These are phyloP conservation scores for Zygoascus bituminiphila DNA, from an alignment of 805 yeast species.

Conservation along the genomic window DNA sequence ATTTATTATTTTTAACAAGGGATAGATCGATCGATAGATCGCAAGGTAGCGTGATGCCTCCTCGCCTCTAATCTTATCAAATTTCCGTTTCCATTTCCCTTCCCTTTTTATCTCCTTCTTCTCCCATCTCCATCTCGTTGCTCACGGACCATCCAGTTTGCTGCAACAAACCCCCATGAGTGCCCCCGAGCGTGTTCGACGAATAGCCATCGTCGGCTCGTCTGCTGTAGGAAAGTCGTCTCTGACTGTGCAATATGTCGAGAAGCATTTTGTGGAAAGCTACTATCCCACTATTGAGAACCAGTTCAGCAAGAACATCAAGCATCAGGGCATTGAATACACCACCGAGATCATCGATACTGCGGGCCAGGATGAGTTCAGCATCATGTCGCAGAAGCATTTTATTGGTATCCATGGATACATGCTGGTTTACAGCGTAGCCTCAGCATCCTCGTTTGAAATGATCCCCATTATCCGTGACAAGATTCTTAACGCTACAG, in stretches of 20 bases:
- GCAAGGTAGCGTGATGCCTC: too few relatives aligned
- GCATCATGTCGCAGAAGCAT: constrained; percentile 59
- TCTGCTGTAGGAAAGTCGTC: constrained; percentile 73
- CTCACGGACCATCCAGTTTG: too few relatives aligned
- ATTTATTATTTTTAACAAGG: too few relatives aligned
- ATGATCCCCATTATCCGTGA: constrained; percentile 59
- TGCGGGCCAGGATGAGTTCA: constrained; percentile 77
- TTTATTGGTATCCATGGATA: constrained; percentile 67
- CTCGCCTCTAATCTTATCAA: too few relatives aligned
- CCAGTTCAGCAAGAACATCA: constrained; percentile 54
- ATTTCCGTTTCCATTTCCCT: too few relatives aligned
- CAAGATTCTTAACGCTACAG: constrained; percentile 58
- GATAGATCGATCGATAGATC: too few relatives aligned
- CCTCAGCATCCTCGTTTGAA: constrained; percentile 59
- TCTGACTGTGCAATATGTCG: constrained; percentile 62
- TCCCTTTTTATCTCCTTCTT: too few relatives aligned
- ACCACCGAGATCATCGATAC: constrained; percentile 71
- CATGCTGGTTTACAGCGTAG: constrained; percentile 61
- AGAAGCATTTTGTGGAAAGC: constrained; percentile 64
- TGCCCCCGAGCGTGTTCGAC: constrained; percentile 41
- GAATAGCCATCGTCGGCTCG: constrained; percentile 69
- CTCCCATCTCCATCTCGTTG: too few relatives aligned
- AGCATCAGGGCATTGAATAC: constrained; percentile 52
- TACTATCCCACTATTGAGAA: constrained; percentile 78
- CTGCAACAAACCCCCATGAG: constrained; percentile 2